Conservation (phyloP, 768 basidiomycete genomes). For the Tulasnella sp. region DNA sequence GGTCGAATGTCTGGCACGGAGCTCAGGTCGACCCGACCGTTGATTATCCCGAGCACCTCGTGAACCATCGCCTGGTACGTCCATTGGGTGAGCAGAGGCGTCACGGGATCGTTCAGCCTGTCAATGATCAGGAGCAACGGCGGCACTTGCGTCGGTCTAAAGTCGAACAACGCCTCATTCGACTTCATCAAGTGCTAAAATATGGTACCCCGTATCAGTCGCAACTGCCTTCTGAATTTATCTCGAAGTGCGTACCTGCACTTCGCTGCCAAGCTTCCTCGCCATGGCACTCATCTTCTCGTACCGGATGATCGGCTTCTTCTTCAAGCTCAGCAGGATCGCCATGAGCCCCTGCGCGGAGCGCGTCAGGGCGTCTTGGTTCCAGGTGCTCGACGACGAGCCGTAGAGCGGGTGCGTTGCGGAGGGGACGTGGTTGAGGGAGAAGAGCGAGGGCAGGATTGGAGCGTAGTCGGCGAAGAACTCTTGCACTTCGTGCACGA, state of each 20-base stretch:
- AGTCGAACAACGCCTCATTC: constrained; percentile 87
- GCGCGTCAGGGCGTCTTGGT: constrained; percentile 71
- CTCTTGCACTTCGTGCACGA: constrained; percentile 98
- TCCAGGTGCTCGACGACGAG: constrained; percentile 71
- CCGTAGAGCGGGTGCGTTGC: constrained; percentile 69
- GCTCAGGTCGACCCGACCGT: constrained; percentile 86
- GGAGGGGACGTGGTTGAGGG: constrained; percentile 76
- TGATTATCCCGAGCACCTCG: constrained; percentile 89
- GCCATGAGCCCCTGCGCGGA: constrained; percentile 80
- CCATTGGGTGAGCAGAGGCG: constrained; percentile 95
- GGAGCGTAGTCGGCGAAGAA: constrained; percentile 97
- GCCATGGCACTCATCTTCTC: constrained; percentile 94
- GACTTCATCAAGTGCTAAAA: constrained; percentile 74
- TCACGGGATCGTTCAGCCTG: constrained; percentile 95
- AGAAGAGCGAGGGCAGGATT: constrained; percentile 82
- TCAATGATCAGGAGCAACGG: constrained; percentile 92
- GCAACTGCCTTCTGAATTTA: neutral
- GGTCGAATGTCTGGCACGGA: constrained; percentile 82
- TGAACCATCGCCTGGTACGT: constrained; percentile 99
- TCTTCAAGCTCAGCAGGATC: constrained; percentile 90
- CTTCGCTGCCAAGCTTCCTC: constrained; percentile 81
- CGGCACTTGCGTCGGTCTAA: constrained; percentile 82
- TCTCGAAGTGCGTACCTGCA: constrained; percentile 61
- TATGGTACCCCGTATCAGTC: constrained; percentile 8
- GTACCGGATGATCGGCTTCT: constrained; percentile 92